Percentiles rank a stretch among this genome's conserved stretches.
These are phyloP conservation scores for Lepiota subincarnata DNA, from an alignment of 768 basidiomycete genomes.

Conservation along the genomic window DNA sequence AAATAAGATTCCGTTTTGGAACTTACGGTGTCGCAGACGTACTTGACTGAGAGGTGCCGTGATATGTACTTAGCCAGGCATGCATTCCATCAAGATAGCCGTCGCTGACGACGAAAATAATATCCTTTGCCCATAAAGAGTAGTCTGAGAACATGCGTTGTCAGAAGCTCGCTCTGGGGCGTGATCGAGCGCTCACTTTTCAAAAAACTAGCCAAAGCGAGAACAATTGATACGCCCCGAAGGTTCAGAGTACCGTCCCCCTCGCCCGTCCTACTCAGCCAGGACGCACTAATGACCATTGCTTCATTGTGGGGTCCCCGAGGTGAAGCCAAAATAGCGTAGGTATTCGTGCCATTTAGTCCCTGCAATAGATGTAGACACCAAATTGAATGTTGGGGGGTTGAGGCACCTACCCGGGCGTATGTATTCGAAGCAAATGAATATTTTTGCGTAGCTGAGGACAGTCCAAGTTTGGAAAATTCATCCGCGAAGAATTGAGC, in stretches of 20 bases:
- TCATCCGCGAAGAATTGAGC: constrained; percentile 57
- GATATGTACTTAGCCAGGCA: constrained; percentile 86
- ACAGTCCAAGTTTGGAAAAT: constrained; percentile 72
- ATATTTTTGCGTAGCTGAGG: constrained; percentile 67
- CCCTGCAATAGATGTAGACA: constrained; percentile 31
- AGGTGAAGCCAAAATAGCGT: constrained; percentile 78
- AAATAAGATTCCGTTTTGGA: neutral
- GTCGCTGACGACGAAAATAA: constrained; percentile 87
- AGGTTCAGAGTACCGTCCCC: constrained; percentile 65
- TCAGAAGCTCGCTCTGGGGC: neutral
- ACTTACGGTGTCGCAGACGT: constrained; percentile 5
- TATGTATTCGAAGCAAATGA: constrained; percentile 39
- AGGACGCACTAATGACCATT: constrained; percentile 88
- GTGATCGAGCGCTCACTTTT: constrained; percentile 53
- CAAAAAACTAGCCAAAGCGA: constrained; percentile 80
- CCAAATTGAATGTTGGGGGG: neutral
- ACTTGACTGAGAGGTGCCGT: constrained; percentile 68
- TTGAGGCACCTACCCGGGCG: constrained; percentile 41
- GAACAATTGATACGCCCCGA: constrained; percentile 80
- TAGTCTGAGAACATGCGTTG: constrained; percentile 45
- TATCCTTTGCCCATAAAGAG: constrained; percentile 93
- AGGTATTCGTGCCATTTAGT: constrained; percentile 71
- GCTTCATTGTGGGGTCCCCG: constrained; percentile 92
- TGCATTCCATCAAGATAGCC: constrained; percentile 89
- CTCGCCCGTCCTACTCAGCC: constrained; percentile 67